Evolutionary conservation across 2,329 filamentous ascomycete species (phyloP).

Genomic region (Colletotrichum tanaceti): DNA sequence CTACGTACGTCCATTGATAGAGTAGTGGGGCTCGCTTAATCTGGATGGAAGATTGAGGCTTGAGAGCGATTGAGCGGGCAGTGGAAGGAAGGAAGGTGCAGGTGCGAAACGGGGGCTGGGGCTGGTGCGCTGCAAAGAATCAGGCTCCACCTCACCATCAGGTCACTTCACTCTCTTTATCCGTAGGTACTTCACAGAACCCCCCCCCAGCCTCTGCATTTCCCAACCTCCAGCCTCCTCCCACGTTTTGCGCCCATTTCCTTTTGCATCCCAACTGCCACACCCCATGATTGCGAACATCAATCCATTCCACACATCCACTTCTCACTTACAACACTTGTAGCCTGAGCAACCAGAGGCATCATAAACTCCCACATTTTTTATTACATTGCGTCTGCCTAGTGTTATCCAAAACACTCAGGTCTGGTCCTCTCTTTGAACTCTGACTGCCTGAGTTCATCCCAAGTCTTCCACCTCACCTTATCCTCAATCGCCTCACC

Average conservation of each 20-base stretch:
- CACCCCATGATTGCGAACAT: slow-evolving; percentile 37
- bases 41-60: slow-evolving; percentile 30
- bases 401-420: slow-evolving; percentile 15
- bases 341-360: slow-evolving; percentile 38
- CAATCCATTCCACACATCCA: slow-evolving; percentile 40
- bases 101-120: slow-evolving; percentile 36
- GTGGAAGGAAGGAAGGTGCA: background rate
- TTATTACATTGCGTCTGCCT: slow-evolving; percentile 9
- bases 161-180: background rate
- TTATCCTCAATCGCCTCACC: slow-evolving; percentile 7
- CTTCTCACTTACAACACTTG: slow-evolving; percentile 37
- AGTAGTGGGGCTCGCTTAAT: slow-evolving; percentile 37
- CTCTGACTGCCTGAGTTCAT: slow-evolving; percentile 25
- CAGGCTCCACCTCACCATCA: slow-evolving; percentile 17
- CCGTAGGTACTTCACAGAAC: slow-evolving; percentile 5
- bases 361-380: slow-evolving; percentile 23
- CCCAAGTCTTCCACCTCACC: slow-evolving; percentile 2
- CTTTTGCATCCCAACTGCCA: slow-evolving; percentile 36
- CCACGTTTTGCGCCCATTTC: slow-evolving; percentile 35
- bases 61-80: background rate
- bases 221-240: slow-evolving; percentile 38
- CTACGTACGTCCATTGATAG: background rate
- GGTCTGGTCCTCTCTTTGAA: background rate
- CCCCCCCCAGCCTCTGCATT: slow-evolving; percentile 35
- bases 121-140: slow-evolving; percentile 31